These are phyloP conservation scores for Agrocybe pediades DNA, from an alignment of 768 basidiomycete species.

Conservation along the genomic window DNA sequence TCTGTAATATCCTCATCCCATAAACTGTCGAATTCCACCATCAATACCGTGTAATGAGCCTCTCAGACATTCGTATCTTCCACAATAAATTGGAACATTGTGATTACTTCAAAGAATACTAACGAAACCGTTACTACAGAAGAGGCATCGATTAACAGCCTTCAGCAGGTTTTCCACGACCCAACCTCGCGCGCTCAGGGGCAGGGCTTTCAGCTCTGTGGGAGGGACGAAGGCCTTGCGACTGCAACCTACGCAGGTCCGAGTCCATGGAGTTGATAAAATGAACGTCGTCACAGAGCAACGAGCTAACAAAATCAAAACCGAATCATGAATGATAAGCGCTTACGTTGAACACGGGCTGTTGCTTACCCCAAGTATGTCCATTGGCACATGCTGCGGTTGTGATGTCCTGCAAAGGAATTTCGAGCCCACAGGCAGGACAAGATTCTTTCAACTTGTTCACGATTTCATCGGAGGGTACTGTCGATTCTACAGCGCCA, in stretches of 20 bases:
- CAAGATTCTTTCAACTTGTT: slow-evolving; percentile 61
- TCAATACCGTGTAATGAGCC: neutral
- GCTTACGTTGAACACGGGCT: neutral
- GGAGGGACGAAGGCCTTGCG: slow-evolving; percentile 78
- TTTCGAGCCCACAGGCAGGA: slow-evolving; percentile 68
- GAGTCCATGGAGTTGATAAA: slow-evolving; percentile 73
- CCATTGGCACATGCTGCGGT: slow-evolving; percentile 68
- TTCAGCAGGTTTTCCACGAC: slow-evolving; percentile 65
- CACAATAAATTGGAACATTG: no score
- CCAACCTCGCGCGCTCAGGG: slow-evolving; percentile 56
- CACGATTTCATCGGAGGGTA: slow-evolving; percentile 27
- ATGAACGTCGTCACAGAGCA: slow-evolving; percentile 84
- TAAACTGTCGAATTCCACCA: slow-evolving; percentile 11
- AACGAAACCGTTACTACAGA: slow-evolving; percentile 69
- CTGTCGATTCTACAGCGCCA: neutral
- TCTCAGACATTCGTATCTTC: neutral
- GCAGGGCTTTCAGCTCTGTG: slow-evolving; percentile 37
- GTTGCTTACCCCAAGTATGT: slow-evolving; percentile 71
- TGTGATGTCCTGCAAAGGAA: slow-evolving; percentile 62
- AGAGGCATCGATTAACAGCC: slow-evolving; percentile 68
- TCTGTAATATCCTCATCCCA: slow-evolving; percentile 16
- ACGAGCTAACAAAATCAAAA: slow-evolving; percentile 50
- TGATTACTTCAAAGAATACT: slow-evolving; percentile 52
- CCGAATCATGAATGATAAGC: slow-evolving; percentile 15
- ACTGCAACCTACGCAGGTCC: slow-evolving; percentile 81